phyloP scores from a whole-genome alignment of 1,139 yeast genomes.

The Arxiozyma telluris region DNA sequence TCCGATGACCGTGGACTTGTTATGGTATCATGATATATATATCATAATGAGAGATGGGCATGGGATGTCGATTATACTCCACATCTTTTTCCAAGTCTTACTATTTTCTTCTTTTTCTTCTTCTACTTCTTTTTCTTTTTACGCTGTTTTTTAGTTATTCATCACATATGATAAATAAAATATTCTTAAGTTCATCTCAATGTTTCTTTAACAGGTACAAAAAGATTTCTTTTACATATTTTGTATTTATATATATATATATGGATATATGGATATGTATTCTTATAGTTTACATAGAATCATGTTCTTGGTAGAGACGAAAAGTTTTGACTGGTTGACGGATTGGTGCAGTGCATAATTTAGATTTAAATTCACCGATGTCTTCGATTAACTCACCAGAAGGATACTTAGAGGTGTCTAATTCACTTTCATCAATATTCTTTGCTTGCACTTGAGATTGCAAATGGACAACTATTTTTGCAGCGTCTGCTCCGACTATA shows the following conservation, averaged over 20 bases:
- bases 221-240: neutral
- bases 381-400: constrained; percentile 32
- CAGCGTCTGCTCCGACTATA: constrained; percentile 37
- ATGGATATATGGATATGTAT: no score
- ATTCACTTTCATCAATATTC: constrained; percentile 19
- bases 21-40: neutral
- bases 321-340: constrained; percentile 35
- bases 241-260: neutral
- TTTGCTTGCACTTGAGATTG: constrained; percentile 43
- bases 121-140: no score
- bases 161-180: neutral
- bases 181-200: no score
- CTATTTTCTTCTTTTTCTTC: neutral
- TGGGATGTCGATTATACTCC: constrained; percentile 34
- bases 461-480: constrained; percentile 57
- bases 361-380: constrained; percentile 38
- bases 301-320: constrained; percentile 8
- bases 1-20: constrained; percentile 29
- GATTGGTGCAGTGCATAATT: constrained; percentile 36
- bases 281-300: neutral
- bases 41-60: constrained; percentile 24
- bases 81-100: constrained; percentile 19
- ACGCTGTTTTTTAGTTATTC: neutral
- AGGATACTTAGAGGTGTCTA: constrained; percentile 27
- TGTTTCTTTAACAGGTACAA: neutral